These are phyloP conservation scores for Suillus clintonianus DNA, from an alignment of 768 basidiomycete genomes.

Conservation along the genomic window DNA sequence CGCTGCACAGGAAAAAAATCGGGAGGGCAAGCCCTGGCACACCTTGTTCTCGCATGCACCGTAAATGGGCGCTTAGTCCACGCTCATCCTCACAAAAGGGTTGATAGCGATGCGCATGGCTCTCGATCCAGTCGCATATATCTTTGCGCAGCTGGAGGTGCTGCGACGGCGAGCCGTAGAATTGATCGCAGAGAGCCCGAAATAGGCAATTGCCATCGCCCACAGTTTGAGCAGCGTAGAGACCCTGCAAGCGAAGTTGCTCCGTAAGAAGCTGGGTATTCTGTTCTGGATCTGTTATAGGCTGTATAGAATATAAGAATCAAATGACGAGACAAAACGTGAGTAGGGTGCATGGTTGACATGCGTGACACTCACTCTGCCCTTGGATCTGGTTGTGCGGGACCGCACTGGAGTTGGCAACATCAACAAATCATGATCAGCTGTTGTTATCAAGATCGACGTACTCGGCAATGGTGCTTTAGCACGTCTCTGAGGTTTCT, in stretches of 20 bases:
- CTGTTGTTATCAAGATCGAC: conserved; percentile 25
- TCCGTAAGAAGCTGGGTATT: conserved; percentile 66
- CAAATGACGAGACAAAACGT: conserved; percentile 9
- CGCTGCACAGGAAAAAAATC: conserved; percentile 12
- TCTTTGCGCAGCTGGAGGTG: conserved; percentile 71
- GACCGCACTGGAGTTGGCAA: conserved; percentile 46
- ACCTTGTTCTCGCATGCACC: conserved; percentile 81
- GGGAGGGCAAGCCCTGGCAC: conserved; percentile 20
- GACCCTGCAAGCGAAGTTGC: conserved; percentile 75
- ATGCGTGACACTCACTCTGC: conserved; percentile 47
- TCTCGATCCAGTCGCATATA: conserved; percentile 81
- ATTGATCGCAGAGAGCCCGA: conserved; percentile 86
- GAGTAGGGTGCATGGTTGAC: conserved; percentile 17
- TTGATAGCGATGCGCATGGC: conserved; percentile 70
- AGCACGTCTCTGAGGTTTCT: conserved; percentile 39
- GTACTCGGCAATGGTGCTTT: conserved; percentile 41
- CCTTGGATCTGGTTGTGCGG: conserved; percentile 60
- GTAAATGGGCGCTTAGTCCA: conserved; percentile 70
- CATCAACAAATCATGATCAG: conserved; percentile 17
- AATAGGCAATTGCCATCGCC: conserved; percentile 96
- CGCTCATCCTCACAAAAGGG: conserved; percentile 87
- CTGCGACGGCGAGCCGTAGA: conserved; percentile 71
- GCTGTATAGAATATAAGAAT: conserved; percentile 20
- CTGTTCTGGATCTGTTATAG: conserved; percentile 59
- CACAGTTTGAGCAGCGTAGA: conserved; percentile 85